Conservation (phyloP, 139 green algal genomes). For the Micromonas commoda region DNA sequence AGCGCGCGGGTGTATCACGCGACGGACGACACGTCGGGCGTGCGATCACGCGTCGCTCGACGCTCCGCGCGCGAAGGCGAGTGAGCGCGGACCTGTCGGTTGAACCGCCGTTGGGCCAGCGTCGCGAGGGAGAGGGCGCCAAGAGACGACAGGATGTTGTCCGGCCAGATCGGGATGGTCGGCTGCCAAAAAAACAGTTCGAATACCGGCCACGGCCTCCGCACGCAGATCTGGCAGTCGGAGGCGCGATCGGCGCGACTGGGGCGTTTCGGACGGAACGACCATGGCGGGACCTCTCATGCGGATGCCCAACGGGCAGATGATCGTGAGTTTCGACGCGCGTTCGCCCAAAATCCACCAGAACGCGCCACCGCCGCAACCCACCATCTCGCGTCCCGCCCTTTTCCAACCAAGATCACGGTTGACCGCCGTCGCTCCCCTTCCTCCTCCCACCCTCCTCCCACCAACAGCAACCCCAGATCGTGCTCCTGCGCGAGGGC, state of each 20-base stretch:
- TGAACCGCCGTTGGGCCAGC: too few relatives aligned
- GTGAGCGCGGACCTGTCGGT: too few relatives aligned
- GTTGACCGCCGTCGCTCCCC: background rate
- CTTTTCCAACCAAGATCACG: background rate
- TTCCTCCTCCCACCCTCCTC: background rate
- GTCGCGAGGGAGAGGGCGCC: too few relatives aligned
- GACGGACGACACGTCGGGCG: too few relatives aligned
- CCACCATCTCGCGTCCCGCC: background rate
- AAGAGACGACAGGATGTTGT: too few relatives aligned
- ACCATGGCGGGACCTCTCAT: background rate
- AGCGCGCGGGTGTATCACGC: too few relatives aligned
- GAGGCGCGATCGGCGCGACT: background rate
- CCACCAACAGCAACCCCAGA: conserved; percentile 89
- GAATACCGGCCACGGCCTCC: background rate
- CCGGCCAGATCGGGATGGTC: too few relatives aligned
- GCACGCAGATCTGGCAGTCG: background rate
- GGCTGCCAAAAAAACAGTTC: too few relatives aligned
- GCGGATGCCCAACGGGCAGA: background rate
- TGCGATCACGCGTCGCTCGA: too few relatives aligned
- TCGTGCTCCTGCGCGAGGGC: conserved; percentile 97
- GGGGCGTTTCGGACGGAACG: too few relatives aligned
- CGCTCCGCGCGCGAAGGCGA: too few relatives aligned
- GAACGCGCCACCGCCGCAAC: background rate
- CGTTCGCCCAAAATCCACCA: background rate
- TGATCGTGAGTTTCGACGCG: conserved; percentile 1